These are phyloP conservation scores for Puccinia coronata DNA, from an alignment of 1,284 basidiomycete species.

Conservation along the genomic window DNA sequence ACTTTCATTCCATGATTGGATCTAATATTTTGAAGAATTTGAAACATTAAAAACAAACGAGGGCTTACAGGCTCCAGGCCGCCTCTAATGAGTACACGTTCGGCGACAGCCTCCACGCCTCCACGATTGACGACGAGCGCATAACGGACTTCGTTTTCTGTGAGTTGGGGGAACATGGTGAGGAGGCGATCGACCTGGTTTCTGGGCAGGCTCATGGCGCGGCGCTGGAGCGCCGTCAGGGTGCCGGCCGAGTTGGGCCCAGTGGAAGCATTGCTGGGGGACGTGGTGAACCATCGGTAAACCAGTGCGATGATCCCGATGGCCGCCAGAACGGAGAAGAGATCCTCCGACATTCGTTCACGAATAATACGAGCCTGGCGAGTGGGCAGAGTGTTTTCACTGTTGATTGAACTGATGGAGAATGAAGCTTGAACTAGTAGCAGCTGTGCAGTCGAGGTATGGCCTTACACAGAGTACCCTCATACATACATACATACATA, in stretches of 20 bases:
- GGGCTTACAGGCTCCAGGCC: constrained; percentile 19
- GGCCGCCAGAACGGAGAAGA: constrained; percentile 38
- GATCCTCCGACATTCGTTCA: constrained; percentile 42
- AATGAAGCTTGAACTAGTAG: too few relatives aligned
- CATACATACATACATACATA: too few relatives aligned
- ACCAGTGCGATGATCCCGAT: constrained; percentile 45
- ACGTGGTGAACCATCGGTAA: constrained; percentile 37
- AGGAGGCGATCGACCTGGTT: constrained; percentile 26
- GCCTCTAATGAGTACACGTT: constrained; percentile 27
- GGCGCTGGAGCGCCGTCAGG: constrained; percentile 30
- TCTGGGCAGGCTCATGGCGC: constrained; percentile 7
- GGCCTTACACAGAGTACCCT: too few relatives aligned
- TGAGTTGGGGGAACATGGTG: constrained; percentile 34
- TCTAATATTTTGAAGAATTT: background rate
- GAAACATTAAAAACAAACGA: background rate
- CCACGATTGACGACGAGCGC: constrained; percentile 19
- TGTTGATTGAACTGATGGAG: too few relatives aligned
- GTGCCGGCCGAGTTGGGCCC: background rate
- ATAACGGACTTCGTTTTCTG: constrained; percentile 43
- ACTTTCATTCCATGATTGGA: background rate
- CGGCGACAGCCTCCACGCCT: constrained; percentile 34
- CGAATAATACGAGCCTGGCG: too few relatives aligned
- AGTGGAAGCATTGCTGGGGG: background rate
- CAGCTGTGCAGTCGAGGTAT: too few relatives aligned
- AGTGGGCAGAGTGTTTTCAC: too few relatives aligned